A percentile compares a stretch with the other conserved stretches of the same genome.
phyloP scores from a whole-genome alignment of 805 yeast species.

The Pichia membranifaciens region DNA sequence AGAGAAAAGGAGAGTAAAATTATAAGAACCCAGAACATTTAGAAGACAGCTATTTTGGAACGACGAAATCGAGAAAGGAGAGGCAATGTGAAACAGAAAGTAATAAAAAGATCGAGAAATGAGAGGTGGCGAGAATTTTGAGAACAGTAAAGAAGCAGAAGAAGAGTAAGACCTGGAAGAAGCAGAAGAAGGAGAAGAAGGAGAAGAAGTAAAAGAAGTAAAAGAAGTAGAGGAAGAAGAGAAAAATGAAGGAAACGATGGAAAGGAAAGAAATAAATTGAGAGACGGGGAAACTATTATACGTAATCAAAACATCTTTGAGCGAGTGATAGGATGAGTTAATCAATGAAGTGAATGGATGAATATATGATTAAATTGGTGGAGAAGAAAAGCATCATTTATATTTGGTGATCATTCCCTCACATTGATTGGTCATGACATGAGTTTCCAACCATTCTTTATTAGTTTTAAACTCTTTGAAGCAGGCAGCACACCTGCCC shows the following conservation, averaged over 20 bases:
- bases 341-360: neutral
- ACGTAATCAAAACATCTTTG: no score
- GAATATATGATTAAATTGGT: neutral
- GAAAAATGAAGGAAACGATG: no score
- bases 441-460: constrained; percentile 49
- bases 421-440: constrained; percentile 45
- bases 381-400: constrained; percentile 15
- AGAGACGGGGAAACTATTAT: neutral
- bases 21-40: no score
- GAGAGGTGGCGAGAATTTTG: no score
- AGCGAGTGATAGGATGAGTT: neutral
- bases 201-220: neutral
- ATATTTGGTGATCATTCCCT: constrained; percentile 24
- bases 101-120: no score
- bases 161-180: no score
- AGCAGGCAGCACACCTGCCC: constrained; percentile 54
- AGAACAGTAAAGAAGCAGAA: no score
- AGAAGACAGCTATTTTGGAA: no score
- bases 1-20: no score
- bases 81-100: no score
- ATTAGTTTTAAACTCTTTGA: constrained; percentile 41
- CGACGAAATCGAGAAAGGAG: no score
- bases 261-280: neutral
- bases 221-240: neutral
- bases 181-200: no score